Evolutionary conservation across 495 filamentous ascomycete species (phyloP).

Genomic region (Hyaloscypha finlandica): DNA sequence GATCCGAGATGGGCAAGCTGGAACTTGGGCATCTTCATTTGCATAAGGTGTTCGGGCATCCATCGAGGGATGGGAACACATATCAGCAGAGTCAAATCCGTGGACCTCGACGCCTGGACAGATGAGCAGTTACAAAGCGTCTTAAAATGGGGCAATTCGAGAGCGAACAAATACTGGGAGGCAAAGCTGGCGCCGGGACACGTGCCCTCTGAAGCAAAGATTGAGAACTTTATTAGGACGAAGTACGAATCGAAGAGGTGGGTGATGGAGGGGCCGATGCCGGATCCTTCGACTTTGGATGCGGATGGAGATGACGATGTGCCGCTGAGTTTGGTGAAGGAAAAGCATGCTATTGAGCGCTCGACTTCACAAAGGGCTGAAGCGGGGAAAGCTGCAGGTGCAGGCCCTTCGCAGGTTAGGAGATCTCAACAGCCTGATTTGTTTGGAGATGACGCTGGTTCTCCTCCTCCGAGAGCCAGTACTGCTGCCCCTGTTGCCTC

Average conservation of each 20-base stretch:
- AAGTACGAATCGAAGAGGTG: slow-evolving; percentile 98
- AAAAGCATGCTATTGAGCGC: slow-evolving; percentile 55
- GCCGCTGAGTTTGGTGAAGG: slow-evolving; percentile 57
- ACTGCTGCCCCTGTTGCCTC: slow-evolving; percentile 64
- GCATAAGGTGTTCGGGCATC: slow-evolving; percentile 97
- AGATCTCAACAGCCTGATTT: slow-evolving; percentile 48
- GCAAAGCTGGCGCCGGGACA: slow-evolving; percentile 88
- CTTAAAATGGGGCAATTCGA: slow-evolving; percentile 88
- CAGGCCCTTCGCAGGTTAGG: slow-evolving; percentile 43
- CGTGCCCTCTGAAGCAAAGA: slow-evolving; percentile 96
- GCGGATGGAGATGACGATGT: slow-evolving; percentile 84
- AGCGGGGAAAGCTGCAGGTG: slow-evolving; percentile 16
- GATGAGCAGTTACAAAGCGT: slow-evolving; percentile 95
- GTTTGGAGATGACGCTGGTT: slow-evolving; percentile 45
- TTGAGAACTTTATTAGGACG: slow-evolving; percentile 98
- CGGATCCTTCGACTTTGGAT: slow-evolving; percentile 85
- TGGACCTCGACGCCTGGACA: slow-evolving; percentile 97
- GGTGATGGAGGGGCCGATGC: slow-evolving; percentile 96
- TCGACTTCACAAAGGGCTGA: slow-evolving; percentile 27
- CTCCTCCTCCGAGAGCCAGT: slow-evolving; percentile 45
- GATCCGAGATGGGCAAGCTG: slow-evolving; percentile 98
- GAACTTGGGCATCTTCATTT: slow-evolving; percentile 95
- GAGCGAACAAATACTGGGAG: slow-evolving; percentile 99
- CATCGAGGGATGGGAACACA: slow-evolving; percentile 98
- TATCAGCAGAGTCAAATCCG: slow-evolving; percentile 96